Evolutionary conservation across 352 stramenopile genomes (phyloP), one percentile per base, ranked within the genome.

Genomic region (Phytophthora citricola): DNA sequence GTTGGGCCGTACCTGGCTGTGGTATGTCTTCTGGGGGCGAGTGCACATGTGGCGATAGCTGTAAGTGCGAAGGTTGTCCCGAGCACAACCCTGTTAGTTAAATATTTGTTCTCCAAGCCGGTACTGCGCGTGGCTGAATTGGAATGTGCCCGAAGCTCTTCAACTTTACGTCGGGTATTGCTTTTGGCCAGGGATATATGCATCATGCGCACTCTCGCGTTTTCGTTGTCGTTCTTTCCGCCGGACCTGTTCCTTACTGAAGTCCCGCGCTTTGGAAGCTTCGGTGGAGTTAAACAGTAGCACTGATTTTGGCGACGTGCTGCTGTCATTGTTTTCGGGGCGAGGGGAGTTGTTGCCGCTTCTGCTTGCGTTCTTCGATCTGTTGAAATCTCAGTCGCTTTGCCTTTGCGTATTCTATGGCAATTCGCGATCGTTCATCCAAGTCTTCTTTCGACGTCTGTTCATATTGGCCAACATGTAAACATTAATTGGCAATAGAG

Each of bases 1-100:
- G 87, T 2, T 95, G 87, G 87, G 69, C 79, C 5, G 83, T 95
- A 4, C 83, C 87, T 41, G 87, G 87, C 0, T 95, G 87, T 46
- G 87, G 79, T 3, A 95, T 95, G 87, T 75, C 77, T 1, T 87
- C 71, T 69, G 87, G 87, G 5, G 81, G 83, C 43, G 85, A 95
- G 51, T 95, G 87, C 55, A 94, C 80, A 0, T 95, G 87, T 17
- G 87, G 84, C 7, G 85, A 93, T 60, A 75, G 69, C 32, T 95
- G 87, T 58, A 90, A 91, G 47, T 95, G 85, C 58, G 71, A 64
- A 17, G 87, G 87, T 12, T 95, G 87, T 66, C 85, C 87, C 20
- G 62, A 87, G 58, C 87, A 95, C 63, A 93, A 95, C 45, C 87
- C 87, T 9, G 64, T 4, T 5, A 40, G 38, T 41, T 63, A 85